Evolutionary conservation across 805 yeast species (phyloP).

Genomic region (Candida suzukii): DNA sequence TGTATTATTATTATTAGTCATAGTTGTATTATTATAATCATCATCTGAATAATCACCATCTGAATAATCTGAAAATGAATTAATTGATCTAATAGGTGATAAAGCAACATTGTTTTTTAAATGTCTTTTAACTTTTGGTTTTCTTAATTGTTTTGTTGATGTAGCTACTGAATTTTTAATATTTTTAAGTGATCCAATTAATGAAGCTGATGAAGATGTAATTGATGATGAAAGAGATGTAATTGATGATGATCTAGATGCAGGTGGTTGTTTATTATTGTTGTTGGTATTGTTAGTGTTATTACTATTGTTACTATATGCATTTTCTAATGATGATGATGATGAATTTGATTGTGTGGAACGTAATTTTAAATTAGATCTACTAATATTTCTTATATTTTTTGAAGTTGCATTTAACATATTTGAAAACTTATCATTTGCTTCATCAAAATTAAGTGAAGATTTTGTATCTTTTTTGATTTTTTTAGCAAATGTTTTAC

Average conservation of each 20-base stretch:
- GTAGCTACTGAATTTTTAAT: neutral
- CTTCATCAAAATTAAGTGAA: neutral
- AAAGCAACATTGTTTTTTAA: no score
- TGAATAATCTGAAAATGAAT: neutral
- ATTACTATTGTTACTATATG: no score
- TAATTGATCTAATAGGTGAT: neutral
- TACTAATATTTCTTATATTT: no score
- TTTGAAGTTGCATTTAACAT: neutral
- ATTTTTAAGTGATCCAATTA: neutral
- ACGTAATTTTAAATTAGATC: no score
- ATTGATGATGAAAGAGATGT: neutral
- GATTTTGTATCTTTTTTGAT: conserved; percentile 1
- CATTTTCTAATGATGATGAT: no score
- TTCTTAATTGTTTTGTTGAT: neutral
- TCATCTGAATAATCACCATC: neutral
- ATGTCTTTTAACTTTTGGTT: neutral
- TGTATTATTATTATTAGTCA: neutral
- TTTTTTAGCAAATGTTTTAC: conserved; percentile 8
- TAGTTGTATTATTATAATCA: neutral
- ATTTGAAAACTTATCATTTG: neutral
- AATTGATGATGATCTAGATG: neutral
- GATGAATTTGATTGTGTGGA: no score
- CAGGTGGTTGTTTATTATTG: neutral
- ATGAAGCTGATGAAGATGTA: neutral
- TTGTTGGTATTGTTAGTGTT: neutral